Base-by-base conservation (phyloP, 2,329 filamentous ascomycete species). In the Colletotrichum sp. region DNA sequence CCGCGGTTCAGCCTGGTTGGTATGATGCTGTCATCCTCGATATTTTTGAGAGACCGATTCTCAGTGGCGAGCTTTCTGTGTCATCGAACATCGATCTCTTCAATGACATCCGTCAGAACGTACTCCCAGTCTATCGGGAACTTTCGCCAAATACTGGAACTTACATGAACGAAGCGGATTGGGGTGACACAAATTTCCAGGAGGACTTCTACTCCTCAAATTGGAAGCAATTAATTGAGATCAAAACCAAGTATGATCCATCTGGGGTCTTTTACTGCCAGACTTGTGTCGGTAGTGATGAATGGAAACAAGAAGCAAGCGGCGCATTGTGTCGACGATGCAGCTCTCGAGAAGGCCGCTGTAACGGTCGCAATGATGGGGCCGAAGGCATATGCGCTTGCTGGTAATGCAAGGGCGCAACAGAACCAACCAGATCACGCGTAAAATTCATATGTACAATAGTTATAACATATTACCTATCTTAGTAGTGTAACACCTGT, bases 171-270 rank as follows among this genome's bases (percentile, higher is more conserved):
- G 89, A 92, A 81, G 88, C 86, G 3, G 85, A 89, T 79, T 75
- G 71, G 71, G 71, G 65, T 5, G 65, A 64, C 15, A 6, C 26
- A 1, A 13, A 57, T 10, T 87, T 87, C 59, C 81, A 81, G 39
- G 82, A 88, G 52, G 44, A 69, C 24, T 73, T 73, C 7, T 73
- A 73, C 30, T 39, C 66, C 18, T 18, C 39, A 78, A 89, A 89
- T 71, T 90, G 90, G 72, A 70, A 79, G 1, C 78, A 77, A 9
- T 78, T 90, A 21, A 71, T 85, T 21, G 36, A 64, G 0, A 83
- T 92, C 36, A 92, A 92, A 85, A 79, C 83, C 26, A 87, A 85
- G 79, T 91, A 87, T 77, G 90, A 91, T 77, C 83, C 86, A 2
- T 68, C 82, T 1, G 79, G 80, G 2, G 72, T 92, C 6, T 89